Conservation (phyloP, 169 alveolate species). For the Plasmodium gallinaceum region DNA sequence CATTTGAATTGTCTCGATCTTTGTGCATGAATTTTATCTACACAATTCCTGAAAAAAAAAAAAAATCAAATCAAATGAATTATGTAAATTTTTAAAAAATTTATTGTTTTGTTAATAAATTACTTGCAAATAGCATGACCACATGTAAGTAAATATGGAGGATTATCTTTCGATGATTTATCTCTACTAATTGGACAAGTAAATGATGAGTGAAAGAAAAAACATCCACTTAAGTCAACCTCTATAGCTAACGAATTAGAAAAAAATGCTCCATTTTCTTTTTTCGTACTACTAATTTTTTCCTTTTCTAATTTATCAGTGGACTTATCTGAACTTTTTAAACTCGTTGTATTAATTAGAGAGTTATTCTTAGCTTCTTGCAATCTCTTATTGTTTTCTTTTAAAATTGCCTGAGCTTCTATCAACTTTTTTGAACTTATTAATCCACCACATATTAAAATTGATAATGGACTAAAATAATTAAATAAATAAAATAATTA, state of each 20-base stretch:
- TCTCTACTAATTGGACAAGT: slow-evolving; percentile 80
- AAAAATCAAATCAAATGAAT: not conserved
- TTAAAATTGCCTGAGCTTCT: slow-evolving; percentile 68
- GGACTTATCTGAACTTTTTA: slow-evolving; percentile 9
- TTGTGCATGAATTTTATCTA: slow-evolving; percentile 74
- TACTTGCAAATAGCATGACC: slow-evolving; percentile 82
- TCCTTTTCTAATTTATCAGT: slow-evolving; percentile 40
- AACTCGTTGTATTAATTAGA: slow-evolving; percentile 1
- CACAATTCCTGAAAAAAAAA: slow-evolving; percentile 41
- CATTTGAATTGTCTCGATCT: slow-evolving; percentile 74
- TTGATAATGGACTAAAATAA: slow-evolving; percentile 76
- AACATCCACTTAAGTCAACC: slow-evolving; percentile 78
- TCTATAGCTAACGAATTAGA: slow-evolving; percentile 75
- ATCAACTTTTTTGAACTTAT: slow-evolving; percentile 77
- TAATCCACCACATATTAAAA: slow-evolving; percentile 77
- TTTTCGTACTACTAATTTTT: slow-evolving; percentile 32
- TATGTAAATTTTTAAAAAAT: not conserved
- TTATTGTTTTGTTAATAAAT: not conserved
- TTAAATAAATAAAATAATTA: not conserved
- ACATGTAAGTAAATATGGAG: slow-evolving; percentile 77
- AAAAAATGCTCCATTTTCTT: slow-evolving; percentile 22
- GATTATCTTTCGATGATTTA: slow-evolving; percentile 73
- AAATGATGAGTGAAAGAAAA: slow-evolving; percentile 79
- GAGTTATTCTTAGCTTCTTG: slow-evolving; percentile 36
- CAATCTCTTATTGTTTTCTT: slow-evolving; percentile 70